Evolutionary conservation across 164 flowering plant genomes (phyloP).

Genomic region (Magnolia sinica): DNA sequence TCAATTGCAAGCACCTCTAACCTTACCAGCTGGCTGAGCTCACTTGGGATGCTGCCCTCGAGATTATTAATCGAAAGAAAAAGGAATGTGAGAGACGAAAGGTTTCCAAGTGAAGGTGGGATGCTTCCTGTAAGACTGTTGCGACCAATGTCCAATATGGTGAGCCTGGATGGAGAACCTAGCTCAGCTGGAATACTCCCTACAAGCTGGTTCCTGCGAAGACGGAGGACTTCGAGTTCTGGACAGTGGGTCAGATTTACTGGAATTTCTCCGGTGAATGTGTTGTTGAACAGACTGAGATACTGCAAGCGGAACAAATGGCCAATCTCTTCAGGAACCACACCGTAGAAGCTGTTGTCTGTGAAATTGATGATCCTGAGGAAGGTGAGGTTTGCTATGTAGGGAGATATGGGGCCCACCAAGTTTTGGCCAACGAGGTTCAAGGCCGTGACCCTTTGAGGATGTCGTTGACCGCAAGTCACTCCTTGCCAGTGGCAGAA

Average conservation of each 20-base stretch:
- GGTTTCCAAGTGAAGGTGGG: constrained; percentile 3
- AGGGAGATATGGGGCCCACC: constrained; percentile 30
- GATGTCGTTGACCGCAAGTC: not conserved
- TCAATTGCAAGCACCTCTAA: not conserved
- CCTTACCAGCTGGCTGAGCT: not conserved
- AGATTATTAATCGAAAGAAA: not conserved
- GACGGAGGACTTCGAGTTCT: constrained; percentile 22
- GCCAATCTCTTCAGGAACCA: constrained; percentile 29
- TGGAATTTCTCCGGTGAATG: constrained; percentile 33
- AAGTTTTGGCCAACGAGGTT: constrained; percentile 14
- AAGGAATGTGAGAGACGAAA: not conserved
- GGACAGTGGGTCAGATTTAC: constrained; percentile 14
- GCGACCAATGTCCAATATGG: not conserved
- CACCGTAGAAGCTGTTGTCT: constrained; percentile 29
- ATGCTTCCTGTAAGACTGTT: not conserved
- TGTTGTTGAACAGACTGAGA: constrained; percentile 32
- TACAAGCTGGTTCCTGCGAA: not conserved
- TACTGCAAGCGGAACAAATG: constrained; percentile 26
- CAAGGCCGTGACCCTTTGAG: constrained; percentile 21
- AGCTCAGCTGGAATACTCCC: not conserved
- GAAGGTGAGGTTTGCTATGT: constrained; percentile 39
- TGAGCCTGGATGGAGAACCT: not conserved
- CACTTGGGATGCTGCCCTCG: not conserved
- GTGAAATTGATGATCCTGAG: constrained; percentile 33
- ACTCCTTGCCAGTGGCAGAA: no score